Evolutionary conservation across 306 rosid species (phyloP).

Genomic region (Pterocarpus macrocarpus): DNA sequence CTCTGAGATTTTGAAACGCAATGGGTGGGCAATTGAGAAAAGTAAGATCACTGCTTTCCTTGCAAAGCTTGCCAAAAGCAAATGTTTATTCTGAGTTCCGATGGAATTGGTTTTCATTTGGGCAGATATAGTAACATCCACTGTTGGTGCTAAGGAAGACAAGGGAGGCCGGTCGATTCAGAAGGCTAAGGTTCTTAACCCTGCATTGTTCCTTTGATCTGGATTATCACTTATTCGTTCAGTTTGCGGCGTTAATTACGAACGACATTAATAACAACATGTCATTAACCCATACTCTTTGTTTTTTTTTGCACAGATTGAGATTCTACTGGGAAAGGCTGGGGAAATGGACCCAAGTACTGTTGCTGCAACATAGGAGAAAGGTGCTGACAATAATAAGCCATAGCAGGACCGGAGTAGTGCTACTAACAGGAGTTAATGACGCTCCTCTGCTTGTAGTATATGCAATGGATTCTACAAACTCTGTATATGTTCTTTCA

Average conservation of each 20-base stretch:
- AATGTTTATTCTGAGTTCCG: background rate
- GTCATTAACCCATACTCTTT: background rate
- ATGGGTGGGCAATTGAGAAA: constrained; percentile 67
- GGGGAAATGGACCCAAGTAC: constrained; percentile 42
- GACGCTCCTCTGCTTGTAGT: constrained; percentile 38
- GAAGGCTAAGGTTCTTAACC: constrained; percentile 69
- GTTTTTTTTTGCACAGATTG: constrained; percentile 54
- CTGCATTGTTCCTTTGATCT: constrained; percentile 3
- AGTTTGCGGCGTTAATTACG: background rate
- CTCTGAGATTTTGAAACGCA: constrained; percentile 67
- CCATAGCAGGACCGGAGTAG: constrained; percentile 15
- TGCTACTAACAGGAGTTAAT: constrained; percentile 11
- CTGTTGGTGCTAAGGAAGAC: constrained; percentile 50
- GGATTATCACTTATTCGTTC: constrained; percentile 13
- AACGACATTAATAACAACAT: background rate
- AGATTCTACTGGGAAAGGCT: constrained; percentile 60
- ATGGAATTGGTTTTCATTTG: constrained; percentile 27
- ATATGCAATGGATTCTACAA: constrained; percentile 17
- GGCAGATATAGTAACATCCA: constrained; percentile 54
- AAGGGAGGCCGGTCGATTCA: constrained; percentile 52
- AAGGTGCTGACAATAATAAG: constrained; percentile 23
- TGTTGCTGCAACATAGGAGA: constrained; percentile 40
- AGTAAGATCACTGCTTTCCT: constrained; percentile 55
- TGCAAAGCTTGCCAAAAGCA: constrained; percentile 12
- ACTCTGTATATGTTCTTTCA: constrained; percentile 18